phyloP scores from a whole-genome alignment of 1,139 yeast species.

The Candida buenavistaensis region DNA sequence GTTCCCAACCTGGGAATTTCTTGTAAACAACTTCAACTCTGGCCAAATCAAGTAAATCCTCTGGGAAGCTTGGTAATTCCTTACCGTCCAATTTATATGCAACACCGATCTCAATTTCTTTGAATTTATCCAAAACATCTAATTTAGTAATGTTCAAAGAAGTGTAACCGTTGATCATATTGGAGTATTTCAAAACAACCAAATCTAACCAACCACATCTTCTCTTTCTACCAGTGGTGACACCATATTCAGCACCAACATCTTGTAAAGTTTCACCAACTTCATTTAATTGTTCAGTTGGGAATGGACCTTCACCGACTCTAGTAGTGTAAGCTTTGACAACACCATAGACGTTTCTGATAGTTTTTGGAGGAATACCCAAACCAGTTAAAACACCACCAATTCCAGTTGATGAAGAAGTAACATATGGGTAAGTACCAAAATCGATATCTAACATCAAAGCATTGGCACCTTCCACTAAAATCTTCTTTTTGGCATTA shows the following conservation, averaged over 20 bases:
- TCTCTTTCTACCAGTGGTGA: conserved; percentile 98
- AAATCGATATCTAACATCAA: conserved; percentile 96
- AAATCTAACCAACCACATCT: conserved; percentile 99
- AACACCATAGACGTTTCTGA: conserved; percentile 86
- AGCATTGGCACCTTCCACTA: conserved; percentile 98
- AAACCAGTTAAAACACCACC: conserved; percentile 98
- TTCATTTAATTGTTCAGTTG: conserved; percentile 90
- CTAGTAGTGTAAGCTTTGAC: conserved; percentile 98
- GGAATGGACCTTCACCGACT: conserved; percentile 99
- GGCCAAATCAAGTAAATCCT: conserved; percentile 76
- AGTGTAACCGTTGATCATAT: conserved; percentile 91
- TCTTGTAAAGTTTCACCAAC: conserved; percentile 85
- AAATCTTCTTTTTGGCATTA: conserved; percentile 73
- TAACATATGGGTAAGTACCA: conserved; percentile 97
- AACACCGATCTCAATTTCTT: conserved; percentile 84
- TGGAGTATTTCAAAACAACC: conserved; percentile 90
- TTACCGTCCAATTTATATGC: conserved; percentile 79
- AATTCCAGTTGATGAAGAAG: conserved; percentile 92
- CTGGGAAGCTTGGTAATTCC: conserved; percentile 81
- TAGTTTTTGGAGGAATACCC: conserved; percentile 86
- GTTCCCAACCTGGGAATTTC: conserved; percentile 93
- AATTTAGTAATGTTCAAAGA: conserved; percentile 90
- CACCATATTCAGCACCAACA: conserved; percentile 96
- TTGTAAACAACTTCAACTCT: conserved; percentile 89
- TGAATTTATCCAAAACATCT: conserved; percentile 88